Evolutionary conservation across 2,329 filamentous ascomycete genomes (phyloP).

Genomic region (Fusarium solani-melongenae): DNA sequence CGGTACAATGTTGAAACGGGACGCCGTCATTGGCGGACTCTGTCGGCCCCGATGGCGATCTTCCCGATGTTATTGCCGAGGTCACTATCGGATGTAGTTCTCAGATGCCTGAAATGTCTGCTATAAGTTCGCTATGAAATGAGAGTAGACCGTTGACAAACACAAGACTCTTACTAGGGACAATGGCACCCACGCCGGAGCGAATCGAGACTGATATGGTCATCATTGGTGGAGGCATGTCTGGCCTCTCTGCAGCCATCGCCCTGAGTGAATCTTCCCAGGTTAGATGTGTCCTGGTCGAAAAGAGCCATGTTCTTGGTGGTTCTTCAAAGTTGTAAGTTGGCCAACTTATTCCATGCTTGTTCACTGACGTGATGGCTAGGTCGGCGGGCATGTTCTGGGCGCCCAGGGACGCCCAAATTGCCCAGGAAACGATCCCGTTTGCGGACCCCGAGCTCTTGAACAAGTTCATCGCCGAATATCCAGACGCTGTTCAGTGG

Average conservation of each 20-base stretch:
- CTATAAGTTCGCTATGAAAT: not conserved
- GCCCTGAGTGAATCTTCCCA: not conserved
- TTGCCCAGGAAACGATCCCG: constrained; percentile 12
- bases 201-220: constrained; percentile 18
- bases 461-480: constrained; percentile 15
- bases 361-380: not conserved
- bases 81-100: not conserved
- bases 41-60: not conserved
- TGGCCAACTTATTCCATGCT: not conserved
- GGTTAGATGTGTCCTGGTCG: constrained; percentile 7
- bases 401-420: constrained; percentile 9
- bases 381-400: constrained; percentile 29
- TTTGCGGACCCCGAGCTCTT: constrained; percentile 16
- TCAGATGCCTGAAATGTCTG: not conserved
- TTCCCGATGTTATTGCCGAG: constrained; percentile 5
- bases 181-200: not conserved
- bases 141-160: not conserved
- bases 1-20: not conserved
- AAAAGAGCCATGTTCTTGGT: constrained; percentile 14
- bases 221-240: constrained; percentile 27
- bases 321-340: constrained; percentile 19
- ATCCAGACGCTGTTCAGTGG: constrained; percentile 19
- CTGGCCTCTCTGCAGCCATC: constrained; percentile 22
- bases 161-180: not conserved
- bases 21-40: constrained; percentile 26